These are phyloP conservation scores for Xylariaceae sp. DNA, from an alignment of 2,329 filamentous ascomycete species.

Conservation along the genomic window DNA sequence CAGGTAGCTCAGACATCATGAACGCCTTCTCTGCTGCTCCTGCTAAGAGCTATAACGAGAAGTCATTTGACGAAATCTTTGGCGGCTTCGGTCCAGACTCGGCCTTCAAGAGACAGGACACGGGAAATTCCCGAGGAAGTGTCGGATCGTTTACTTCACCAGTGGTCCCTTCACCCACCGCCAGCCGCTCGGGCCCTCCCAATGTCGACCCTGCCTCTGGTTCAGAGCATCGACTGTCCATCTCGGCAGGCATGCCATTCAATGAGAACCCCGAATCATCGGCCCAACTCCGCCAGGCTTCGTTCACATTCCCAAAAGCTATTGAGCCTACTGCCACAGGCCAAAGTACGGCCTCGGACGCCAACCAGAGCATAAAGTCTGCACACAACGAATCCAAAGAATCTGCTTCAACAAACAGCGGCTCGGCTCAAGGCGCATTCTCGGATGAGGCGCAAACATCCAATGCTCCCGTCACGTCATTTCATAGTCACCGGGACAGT, in stretches of 20 bases:
- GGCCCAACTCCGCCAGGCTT: constrained; percentile 72
- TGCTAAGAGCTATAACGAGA: constrained; percentile 47
- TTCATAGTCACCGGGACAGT: constrained; percentile 30
- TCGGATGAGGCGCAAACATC: constrained; percentile 39
- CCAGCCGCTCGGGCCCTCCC: constrained; percentile 57
- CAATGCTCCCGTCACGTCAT: constrained; percentile 25
- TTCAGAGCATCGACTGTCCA: constrained; percentile 71
- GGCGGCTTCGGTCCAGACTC: constrained; percentile 57
- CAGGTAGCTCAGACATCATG: constrained; percentile 56
- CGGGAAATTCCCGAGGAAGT: constrained; percentile 51
- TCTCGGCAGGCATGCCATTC: constrained; percentile 69
- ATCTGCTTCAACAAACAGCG: constrained; percentile 32
- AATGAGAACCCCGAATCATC: constrained; percentile 61
- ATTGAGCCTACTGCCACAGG: constrained; percentile 37
- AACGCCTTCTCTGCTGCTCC: constrained; percentile 48
- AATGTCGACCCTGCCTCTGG: constrained; percentile 57
- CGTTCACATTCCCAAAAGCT: constrained; percentile 55
- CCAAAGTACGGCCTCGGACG: constrained; percentile 32
- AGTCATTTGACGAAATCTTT: constrained; percentile 81
- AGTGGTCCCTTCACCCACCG: constrained; percentile 55
- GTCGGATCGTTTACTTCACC: constrained; percentile 49
- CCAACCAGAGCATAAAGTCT: constrained; percentile 29
- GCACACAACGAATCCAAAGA: constrained; percentile 25
- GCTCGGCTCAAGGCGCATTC: constrained; percentile 47
- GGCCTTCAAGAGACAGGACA: constrained; percentile 59